Base-by-base conservation (phyloP, 176 grass and related monocot species). In the Dendrocalamus sinicus region DNA sequence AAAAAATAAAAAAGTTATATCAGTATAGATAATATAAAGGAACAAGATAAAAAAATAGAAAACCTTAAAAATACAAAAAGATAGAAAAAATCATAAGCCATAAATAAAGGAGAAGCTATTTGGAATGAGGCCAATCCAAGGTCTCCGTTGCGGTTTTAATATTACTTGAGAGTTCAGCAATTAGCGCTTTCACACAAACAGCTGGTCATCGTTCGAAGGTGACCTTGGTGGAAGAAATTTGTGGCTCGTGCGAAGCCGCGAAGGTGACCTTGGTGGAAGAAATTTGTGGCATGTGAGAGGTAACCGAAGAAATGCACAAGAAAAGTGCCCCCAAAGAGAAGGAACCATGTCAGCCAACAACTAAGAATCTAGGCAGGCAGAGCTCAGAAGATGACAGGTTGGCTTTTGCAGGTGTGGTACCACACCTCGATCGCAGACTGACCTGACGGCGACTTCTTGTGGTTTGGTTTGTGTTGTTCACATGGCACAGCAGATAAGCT, bases 181-280 rank as follows among this genome's bases (percentile, higher is more conserved):
- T 58, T 30, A 0, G 55, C 70, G 45, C 88, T 85, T 86, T 71
- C 88, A 82, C 64, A 85, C 77, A 10, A 15, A 41, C 58, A 12
- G 44, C 43, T 5, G 8, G 20, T 3, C 76, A 9, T 64, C 67
- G 5, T 22, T 67, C 65, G 55, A 79, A 32, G 47, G 46, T 4
- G 75, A 73, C 67, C 37, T 20, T 20, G 53, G 35, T 63, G 46
- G 75, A 74, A 74, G 68, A 89, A 67, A 89, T 23, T 14, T 23
- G 68, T 67, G 75, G 81, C 10, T 86, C n/a, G 37, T 7, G 22
- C 1, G 32, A 32, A 32, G 55, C 32, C 1, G n/a, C 65, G 55
- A 79, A 32, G 47, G 30, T 32, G 30, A 32, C 30, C 30, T 32
- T 32, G 30, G 35, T 63, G 46, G 75, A 74, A 74, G 68, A 89